Evolutionary conservation across 495 filamentous ascomycete species (phyloP), one percentile per base, ranked within the genome.

Genomic region (Lentithecium fluviatile): DNA sequence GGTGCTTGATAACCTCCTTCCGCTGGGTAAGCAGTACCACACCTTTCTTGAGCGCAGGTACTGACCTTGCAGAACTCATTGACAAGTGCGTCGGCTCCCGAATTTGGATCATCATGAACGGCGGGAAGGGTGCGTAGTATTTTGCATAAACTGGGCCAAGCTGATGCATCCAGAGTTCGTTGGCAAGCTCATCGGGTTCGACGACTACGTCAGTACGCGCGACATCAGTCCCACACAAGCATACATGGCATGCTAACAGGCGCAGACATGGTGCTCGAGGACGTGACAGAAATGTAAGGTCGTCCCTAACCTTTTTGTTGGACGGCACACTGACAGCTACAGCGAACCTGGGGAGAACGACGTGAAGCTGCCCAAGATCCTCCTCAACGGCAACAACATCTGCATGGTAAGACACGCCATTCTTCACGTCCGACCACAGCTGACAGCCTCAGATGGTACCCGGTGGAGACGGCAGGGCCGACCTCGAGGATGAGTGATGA

Each of bases 91-190:
- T 97, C 56, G 94, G 95, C 37, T 97, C 93, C 20, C 87, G 86
- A 67, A 96, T 98, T 74, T 97, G 94, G 94, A 91, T 98, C 57
- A 83, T 98, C 74, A 97, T 97, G 94, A 97, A 97, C 77, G 90
- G 91, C 61, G 94, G 97, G 74, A 97, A 97, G 79, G 94, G 94
- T 71, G 51, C 55, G 59, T 10, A 11, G 10, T 2, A 24, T 20
- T 43, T 43, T 29, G n/a, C 24, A 26, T 20, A 29, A 8, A 20
- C 13, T 15, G 15, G 3, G 40, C 40, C 15, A 43, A 13, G 15
- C 40, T 43, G 19, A 43, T 43, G 40, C 5, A 20, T 43, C 6
- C 40, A 97, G 94, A 98, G 72, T 97, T 97, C 77, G 85, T 88
- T 53, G 94, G 94, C 40, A 97, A 90, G 6, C 78, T 98, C 21